A percentile compares a stretch with the other conserved stretches of the same genome.
Evolutionary conservation across 257 asterid species (phyloP).

Genomic region (Nicotiana knightiana): DNA sequence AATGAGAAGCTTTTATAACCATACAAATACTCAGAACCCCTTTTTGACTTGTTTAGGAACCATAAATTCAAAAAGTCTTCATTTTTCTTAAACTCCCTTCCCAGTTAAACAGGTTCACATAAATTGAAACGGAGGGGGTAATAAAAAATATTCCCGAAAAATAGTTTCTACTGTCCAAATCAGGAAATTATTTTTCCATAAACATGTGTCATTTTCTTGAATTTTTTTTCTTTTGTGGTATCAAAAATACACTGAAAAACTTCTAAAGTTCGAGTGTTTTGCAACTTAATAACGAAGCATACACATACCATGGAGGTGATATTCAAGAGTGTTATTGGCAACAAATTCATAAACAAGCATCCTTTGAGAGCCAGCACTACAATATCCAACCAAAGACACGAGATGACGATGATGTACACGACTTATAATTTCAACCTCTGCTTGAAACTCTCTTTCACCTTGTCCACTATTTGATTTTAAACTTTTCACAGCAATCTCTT

Average conservation of each 20-base stretch:
- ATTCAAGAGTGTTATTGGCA: slow-evolving; percentile 46
- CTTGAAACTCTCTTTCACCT: slow-evolving; percentile 62
- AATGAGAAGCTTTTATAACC: no score
- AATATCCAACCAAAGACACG: slow-evolving; percentile 58
- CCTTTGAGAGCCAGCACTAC: slow-evolving; percentile 48
- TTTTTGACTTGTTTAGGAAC: no score
- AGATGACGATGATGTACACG: slow-evolving; percentile 61
- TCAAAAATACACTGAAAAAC: not conserved
- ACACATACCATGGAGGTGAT: slow-evolving; percentile 47
- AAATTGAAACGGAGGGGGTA: no score
- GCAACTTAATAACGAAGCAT: not conserved
- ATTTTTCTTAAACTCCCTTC: no score
- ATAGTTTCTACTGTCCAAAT: not conserved
- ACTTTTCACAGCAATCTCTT: slow-evolving; percentile 49
- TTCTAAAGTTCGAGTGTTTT: not conserved
- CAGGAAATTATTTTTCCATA: not conserved
- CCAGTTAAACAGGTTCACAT: no score
- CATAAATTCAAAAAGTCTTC: no score
- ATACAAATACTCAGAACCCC: no score
- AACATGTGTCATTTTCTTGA: not conserved
- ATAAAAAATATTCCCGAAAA: not conserved
- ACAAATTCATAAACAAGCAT: slow-evolving; percentile 62
- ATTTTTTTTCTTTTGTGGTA: not conserved
- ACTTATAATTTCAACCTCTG: slow-evolving; percentile 58
- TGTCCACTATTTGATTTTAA: slow-evolving; percentile 54